phyloP scores from a whole-genome alignment of 1,284 basidiomycete genomes.

The Porogramme epimiltina region DNA sequence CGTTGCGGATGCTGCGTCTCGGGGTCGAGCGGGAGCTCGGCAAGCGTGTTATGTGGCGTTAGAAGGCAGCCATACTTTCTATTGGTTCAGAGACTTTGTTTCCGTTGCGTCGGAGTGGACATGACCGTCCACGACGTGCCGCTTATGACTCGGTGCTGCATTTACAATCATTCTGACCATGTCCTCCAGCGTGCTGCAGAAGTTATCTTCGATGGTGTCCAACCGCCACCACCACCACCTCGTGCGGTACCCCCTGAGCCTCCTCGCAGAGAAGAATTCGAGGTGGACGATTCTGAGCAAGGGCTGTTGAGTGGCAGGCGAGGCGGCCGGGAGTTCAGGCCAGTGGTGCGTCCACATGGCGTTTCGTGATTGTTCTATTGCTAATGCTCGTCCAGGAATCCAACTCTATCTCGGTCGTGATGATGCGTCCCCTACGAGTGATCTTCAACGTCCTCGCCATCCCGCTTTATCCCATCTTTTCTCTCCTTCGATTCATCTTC shows the following conservation, averaged over 20 bases:
- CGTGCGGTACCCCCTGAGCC: conserved; percentile 14
- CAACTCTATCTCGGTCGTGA: conserved; percentile 11
- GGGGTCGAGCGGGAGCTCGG: no score
- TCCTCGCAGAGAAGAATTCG: conserved; percentile 40
- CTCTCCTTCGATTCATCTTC: conserved; percentile 37
- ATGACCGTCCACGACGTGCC: no score
- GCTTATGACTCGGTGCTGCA: no score
- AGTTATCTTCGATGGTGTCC: conserved; percentile 52
- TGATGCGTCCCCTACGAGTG: conserved; percentile 29
- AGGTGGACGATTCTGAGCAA: conserved; percentile 57
- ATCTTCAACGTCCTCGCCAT: conserved; percentile 34
- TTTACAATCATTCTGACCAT: background rate
- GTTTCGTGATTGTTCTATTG: background rate
- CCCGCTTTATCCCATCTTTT: conserved; percentile 32
- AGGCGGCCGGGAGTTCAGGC: conserved; percentile 24
- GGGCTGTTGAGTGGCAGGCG: conserved; percentile 27
- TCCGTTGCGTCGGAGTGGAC: no score
- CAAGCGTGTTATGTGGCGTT: no score
- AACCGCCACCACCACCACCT: conserved; percentile 23
- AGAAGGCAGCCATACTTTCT: no score
- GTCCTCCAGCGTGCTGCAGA: conserved; percentile 55
- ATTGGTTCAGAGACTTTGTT: no score
- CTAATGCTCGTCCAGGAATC: conserved; percentile 10
- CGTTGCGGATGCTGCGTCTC: no score
- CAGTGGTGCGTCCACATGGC: conserved; percentile 18